phyloP scores from a whole-genome alignment of 192 early-diverging fungal species.

The Entophlyctis luteolus region DNA sequence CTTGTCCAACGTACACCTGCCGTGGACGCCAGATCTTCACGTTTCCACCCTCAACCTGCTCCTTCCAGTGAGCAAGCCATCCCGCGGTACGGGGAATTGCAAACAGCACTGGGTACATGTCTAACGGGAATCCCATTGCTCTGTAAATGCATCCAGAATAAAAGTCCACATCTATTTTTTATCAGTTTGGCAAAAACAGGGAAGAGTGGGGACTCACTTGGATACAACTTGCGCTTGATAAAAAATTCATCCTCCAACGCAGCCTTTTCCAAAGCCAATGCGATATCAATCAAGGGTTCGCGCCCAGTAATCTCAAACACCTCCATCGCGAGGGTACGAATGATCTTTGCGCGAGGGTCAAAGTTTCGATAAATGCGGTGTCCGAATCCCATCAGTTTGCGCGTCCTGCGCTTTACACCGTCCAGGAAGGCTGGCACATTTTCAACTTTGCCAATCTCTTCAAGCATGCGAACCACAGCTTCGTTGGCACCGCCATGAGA shows the following conservation, averaged over 20 bases:
- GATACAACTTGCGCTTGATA: conserved; percentile 59
- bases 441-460: conserved; percentile 53
- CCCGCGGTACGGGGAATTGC: conserved; percentile 52
- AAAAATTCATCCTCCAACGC: conserved; percentile 63
- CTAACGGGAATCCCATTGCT: conserved; percentile 67
- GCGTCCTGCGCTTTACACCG: conserved; percentile 55
- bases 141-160: conserved; percentile 61
- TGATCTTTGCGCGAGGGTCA: conserved; percentile 63
- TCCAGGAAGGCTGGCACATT: conserved; percentile 59
- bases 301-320: conserved; percentile 62
- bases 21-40: conserved; percentile 62
- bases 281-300: conserved; percentile 59
- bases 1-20: conserved; percentile 57
- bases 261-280: conserved; percentile 54
- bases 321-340: conserved; percentile 47
- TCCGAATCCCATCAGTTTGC: conserved; percentile 58
- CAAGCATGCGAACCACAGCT: conserved; percentile 25
- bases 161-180: neutral
- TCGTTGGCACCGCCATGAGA: conserved; percentile 65
- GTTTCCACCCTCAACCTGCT: conserved; percentile 48
- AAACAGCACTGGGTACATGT: conserved; percentile 70
- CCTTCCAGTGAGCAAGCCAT: conserved; percentile 65
- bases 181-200: neutral
- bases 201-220: conserved; percentile 37
- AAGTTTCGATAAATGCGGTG: conserved; percentile 59